Conservation (phyloP, 2,329 filamentous ascomycete species). For the Calonectria crousiana region DNA sequence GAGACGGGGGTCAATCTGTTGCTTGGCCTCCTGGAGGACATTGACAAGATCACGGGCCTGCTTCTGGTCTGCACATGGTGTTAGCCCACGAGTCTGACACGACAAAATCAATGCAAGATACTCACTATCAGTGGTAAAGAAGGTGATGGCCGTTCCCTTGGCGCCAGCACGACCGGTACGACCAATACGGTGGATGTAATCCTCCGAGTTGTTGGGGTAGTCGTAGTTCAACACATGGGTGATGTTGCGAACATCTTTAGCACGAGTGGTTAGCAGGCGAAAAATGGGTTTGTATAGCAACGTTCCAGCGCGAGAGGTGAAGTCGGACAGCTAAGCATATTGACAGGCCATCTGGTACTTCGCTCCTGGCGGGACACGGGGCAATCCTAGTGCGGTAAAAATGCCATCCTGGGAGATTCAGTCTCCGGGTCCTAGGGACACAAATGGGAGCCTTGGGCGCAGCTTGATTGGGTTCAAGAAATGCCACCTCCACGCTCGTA, state of each 20-base stretch:
- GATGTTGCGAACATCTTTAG: slow-evolving; percentile 99
- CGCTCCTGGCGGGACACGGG: slow-evolving; percentile 68
- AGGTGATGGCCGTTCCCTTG: slow-evolving; percentile 95
- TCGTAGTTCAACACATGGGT: slow-evolving; percentile 99
- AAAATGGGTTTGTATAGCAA: slow-evolving; percentile 67
- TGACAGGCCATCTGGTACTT: slow-evolving; percentile 62
- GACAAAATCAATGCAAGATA: slow-evolving; percentile 46
- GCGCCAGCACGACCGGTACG: slow-evolving; percentile 96
- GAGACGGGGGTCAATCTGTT: slow-evolving; percentile 96
- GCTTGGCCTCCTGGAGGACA: slow-evolving; percentile 95
- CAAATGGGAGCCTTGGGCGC: slow-evolving; percentile 66
- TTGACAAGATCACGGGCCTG: slow-evolving; percentile 96
- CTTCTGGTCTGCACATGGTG: slow-evolving; percentile 76
- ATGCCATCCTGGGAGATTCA: slow-evolving; percentile 66
- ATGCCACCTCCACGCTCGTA: slow-evolving; percentile 85
- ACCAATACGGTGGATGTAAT: slow-evolving; percentile 97
- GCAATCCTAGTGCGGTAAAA: slow-evolving; percentile 69
- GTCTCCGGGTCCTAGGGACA: slow-evolving; percentile 68
- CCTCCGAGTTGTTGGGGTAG: slow-evolving; percentile 99
- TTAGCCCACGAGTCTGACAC: slow-evolving; percentile 47
- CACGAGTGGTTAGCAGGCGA: slow-evolving; percentile 82
- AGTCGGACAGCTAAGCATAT: slow-evolving; percentile 62
- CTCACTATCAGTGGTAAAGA: slow-evolving; percentile 99
- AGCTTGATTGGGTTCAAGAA: slow-evolving; percentile 82
- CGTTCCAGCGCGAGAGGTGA: slow-evolving; percentile 68